phyloP scores from a whole-genome alignment of 2,329 filamentous ascomycete species.

The Pezicula rhizophila region DNA sequence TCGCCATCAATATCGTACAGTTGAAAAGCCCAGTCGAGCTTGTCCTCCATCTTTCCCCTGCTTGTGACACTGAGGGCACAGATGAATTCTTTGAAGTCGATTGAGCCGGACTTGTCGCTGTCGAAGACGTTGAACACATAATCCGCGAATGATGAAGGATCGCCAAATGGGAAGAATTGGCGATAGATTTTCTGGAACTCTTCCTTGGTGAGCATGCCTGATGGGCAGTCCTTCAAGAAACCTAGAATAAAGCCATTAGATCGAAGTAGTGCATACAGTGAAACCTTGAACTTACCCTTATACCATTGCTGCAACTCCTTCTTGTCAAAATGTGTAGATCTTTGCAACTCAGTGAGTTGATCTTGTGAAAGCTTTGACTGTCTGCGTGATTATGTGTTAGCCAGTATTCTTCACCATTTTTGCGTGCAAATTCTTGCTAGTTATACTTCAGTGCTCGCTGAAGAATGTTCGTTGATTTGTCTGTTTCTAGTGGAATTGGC shows the following conservation, averaged over 20 bases:
- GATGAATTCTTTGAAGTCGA: slow-evolving; percentile 99
- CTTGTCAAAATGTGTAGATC: slow-evolving; percentile 98
- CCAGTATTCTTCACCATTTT: not conserved
- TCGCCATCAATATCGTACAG: slow-evolving; percentile 98
- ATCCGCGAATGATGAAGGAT: slow-evolving; percentile 94
- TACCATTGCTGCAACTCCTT: slow-evolving; percentile 99
- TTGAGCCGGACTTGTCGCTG: slow-evolving; percentile 91
- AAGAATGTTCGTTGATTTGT: no score
- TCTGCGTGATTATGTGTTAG: slow-evolving; percentile 43
- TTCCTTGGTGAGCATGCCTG: slow-evolving; percentile 92
- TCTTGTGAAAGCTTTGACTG: slow-evolving; percentile 98
- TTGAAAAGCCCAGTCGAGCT: slow-evolving; percentile 98
- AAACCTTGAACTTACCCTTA: slow-evolving; percentile 63
- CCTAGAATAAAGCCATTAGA: slow-evolving; percentile 43
- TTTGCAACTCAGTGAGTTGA: slow-evolving; percentile 91
- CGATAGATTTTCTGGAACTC: slow-evolving; percentile 99
- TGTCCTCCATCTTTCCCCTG: slow-evolving; percentile 98
- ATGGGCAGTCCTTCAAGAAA: slow-evolving; percentile 97
- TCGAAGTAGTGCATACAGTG: slow-evolving; percentile 8
- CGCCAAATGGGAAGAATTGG: slow-evolving; percentile 98
- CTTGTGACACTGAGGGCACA: slow-evolving; percentile 95
- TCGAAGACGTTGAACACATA: slow-evolving; percentile 99
- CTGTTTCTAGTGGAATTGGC: no score
- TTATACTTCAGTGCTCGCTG: no score
- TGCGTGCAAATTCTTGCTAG: no score